Conservation (phyloP, 495 filamentous ascomycete genomes). For the Evernia prunastri region DNA sequence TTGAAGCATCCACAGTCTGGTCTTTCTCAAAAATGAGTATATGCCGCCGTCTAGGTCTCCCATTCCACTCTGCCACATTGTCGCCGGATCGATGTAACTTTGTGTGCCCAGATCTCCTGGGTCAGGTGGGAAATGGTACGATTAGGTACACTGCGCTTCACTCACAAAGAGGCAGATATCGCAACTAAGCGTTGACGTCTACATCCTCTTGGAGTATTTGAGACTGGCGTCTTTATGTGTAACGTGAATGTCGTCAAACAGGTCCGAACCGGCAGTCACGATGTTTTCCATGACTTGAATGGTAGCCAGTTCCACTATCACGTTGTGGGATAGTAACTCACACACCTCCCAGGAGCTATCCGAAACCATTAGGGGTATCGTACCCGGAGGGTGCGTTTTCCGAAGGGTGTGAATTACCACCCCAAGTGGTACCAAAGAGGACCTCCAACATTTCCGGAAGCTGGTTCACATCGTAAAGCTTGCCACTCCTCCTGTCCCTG, state of each 20-base stretch:
- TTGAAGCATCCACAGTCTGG: too few relatives aligned
- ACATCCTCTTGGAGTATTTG: conserved; percentile 5
- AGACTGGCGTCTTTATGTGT: not conserved
- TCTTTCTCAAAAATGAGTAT: too few relatives aligned
- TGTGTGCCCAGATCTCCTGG: conserved; percentile 29
- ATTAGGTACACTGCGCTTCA: conserved; percentile 9
- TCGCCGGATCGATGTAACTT: conserved; percentile 37
- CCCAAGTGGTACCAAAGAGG: conserved; percentile 32
- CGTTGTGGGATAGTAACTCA: too few relatives aligned
- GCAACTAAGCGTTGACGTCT: not conserved
- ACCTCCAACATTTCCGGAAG: conserved; percentile 31
- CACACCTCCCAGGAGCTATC: too few relatives aligned
- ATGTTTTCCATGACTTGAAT: not conserved
- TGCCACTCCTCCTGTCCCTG: conserved; percentile 28
- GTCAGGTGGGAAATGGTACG: conserved; percentile 38
- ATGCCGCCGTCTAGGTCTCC: conserved; percentile 29
- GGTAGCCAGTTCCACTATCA: too few relatives aligned
- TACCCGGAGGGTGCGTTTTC: too few relatives aligned
- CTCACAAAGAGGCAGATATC: not conserved
- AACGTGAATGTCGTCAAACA: not conserved
- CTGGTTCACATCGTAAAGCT: conserved; percentile 31
- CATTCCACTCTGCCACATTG: conserved; percentile 24
- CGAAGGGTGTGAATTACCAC: too few relatives aligned
- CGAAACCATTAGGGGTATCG: too few relatives aligned
- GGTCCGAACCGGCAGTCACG: not conserved